A percentile compares a stretch with the other conserved stretches of the same genome.
Conservation (phyloP, 768 basidiomycete species). For the Ramaria sp. region DNA sequence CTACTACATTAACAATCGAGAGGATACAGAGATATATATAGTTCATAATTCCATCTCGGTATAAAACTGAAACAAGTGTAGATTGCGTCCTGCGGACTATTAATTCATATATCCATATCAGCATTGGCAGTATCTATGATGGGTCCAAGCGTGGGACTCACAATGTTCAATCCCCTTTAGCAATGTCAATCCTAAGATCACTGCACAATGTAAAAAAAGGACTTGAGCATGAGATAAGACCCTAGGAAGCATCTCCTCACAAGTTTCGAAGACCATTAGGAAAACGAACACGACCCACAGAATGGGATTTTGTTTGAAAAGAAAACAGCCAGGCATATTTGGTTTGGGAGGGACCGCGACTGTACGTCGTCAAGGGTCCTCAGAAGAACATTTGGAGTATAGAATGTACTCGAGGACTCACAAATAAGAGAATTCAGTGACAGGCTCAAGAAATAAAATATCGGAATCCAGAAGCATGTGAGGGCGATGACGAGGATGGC, state of each 20-base stretch:
- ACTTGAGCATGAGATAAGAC: too few species aligned
- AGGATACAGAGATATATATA: neutral
- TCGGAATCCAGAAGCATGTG: neutral
- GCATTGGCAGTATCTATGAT: too few species aligned
- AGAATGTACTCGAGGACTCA: neutral
- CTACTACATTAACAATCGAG: neutral
- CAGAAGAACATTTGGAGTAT: too few species aligned
- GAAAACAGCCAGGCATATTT: conserved; percentile 10
- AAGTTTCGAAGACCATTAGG: conserved; percentile 7
- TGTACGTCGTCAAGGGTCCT: neutral
- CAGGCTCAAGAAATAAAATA: neutral
- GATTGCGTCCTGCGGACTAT: neutral
- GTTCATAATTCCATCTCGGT: neutral
- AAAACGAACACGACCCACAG: conserved; percentile 10
- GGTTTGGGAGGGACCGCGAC: conserved; percentile 11
- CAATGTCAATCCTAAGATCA: neutral
- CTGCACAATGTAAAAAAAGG: neutral
- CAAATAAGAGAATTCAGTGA: neutral
- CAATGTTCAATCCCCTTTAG: neutral
- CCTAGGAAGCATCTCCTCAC: neutral
- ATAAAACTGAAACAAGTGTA: neutral
- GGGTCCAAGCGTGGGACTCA: neutral
- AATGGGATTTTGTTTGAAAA: conserved; percentile 9
- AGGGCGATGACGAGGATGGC: neutral
- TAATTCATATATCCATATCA: too few species aligned